Base-by-base conservation (phyloP, 805 yeast genomes). In the Teunomyces atbi region DNA sequence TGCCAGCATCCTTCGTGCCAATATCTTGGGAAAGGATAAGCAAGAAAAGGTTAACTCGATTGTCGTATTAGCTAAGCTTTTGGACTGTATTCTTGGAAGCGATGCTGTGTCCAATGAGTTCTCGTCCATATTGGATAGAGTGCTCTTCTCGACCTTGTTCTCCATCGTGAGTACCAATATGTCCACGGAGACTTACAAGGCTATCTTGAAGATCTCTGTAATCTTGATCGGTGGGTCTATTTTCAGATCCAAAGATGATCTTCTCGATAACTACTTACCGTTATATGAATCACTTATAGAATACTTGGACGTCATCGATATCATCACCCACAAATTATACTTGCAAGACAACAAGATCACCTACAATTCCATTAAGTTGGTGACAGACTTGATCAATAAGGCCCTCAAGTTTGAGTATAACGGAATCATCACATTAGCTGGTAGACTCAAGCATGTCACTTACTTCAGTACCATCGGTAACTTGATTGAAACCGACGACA, bases 21-120 rank as follows among this genome's bases (percentile, higher is more conserved):
- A 75, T 38, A 73, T 79, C 27, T 54, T 74, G 46, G 77, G 78
- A 11, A 65, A 65, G 42, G 78, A 74, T 48, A 75, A 74, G 45
- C 73, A 74, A 41, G 84, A 79, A 47, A 71, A 73, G 50, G 72
- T 76, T 41, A 79, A 77, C 58, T 70, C 79, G 2, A 74, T 82
- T 7, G 76, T 77, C 1, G 80, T 81, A 3, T 61, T 83, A 26
- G 78, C 83, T 27, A 78, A 74, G 51, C 64, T 78, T 21, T 60
- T 81, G 37, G 83, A 79, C 36, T 68, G 69, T 44, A 55, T 69
- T 8, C 53, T 62, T 7, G 62, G 67, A n/a, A 62, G 67, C 18
- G 71, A 76, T 5, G 77, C 80, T 4, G 59, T 60, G 16, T 61
- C 66, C 15, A 63, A 69, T 23, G 66, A 61, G 5, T 65, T 71